A percentile compares a stretch with the other conserved stretches of the same genome.
These are phyloP conservation scores for Singerocomus rubriflavus DNA, from an alignment of 1,284 basidiomycete species.

Conservation along the genomic window DNA sequence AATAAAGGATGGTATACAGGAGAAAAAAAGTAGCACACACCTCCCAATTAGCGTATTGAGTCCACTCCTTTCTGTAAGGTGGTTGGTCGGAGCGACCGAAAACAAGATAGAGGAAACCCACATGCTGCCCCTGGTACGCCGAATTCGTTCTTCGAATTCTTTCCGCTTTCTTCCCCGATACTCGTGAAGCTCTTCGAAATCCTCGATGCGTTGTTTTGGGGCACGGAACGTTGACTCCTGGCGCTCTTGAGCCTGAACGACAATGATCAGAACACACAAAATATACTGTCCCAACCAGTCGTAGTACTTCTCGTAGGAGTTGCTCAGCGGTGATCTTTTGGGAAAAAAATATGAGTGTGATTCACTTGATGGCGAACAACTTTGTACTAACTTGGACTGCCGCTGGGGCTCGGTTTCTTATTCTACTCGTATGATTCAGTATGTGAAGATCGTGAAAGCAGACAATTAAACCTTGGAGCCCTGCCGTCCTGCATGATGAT, in stretches of 20 bases:
- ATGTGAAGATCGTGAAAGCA: not conserved
- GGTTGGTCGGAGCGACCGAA: slow-evolving; percentile 7
- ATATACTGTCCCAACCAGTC: not conserved
- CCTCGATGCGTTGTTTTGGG: slow-evolving; percentile 93
- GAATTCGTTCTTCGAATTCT: slow-evolving; percentile 95
- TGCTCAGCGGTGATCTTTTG: slow-evolving; percentile 94
- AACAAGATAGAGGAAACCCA: slow-evolving; percentile 32
- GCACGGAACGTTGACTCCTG: slow-evolving; percentile 91
- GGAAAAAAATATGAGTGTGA: slow-evolving; percentile 14
- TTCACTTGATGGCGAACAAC: not conserved
- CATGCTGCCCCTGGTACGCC: slow-evolving; percentile 87
- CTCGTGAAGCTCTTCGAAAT: slow-evolving; percentile 96
- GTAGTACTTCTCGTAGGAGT: slow-evolving; percentile 83
- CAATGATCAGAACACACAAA: slow-evolving; percentile 7
- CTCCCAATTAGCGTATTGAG: slow-evolving; percentile 84
- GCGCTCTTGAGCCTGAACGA: slow-evolving; percentile 82
- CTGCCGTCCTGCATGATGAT: slow-evolving; percentile 51
- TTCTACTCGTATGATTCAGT: slow-evolving; percentile 41
- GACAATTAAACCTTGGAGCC: slow-evolving; percentile 43
- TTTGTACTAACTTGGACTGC: slow-evolving; percentile 70
- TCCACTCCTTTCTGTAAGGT: slow-evolving; percentile 67
- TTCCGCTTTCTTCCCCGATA: slow-evolving; percentile 93
- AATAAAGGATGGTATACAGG: slow-evolving; percentile 2
- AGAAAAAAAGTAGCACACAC: slow-evolving; percentile 34
- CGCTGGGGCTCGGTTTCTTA: slow-evolving; percentile 93